Conservation (phyloP, 2,329 filamentous ascomycete genomes). For the Aspergillus sp. region DNA sequence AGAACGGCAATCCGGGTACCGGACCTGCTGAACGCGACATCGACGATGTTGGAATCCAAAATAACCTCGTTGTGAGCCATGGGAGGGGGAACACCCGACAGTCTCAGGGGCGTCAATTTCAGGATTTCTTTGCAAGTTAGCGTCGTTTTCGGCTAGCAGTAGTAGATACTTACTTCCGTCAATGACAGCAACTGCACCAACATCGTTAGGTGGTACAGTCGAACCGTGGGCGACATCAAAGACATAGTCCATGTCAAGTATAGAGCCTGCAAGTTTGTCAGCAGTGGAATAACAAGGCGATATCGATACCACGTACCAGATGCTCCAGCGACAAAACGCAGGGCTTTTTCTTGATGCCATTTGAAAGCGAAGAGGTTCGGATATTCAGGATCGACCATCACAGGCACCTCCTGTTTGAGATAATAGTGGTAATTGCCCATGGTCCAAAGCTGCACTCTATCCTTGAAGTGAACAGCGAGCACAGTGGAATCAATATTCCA, state of each 20-base stretch:
- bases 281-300: slow-evolving; percentile 7
- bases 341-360: slow-evolving; percentile 85
- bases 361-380: slow-evolving; percentile 30
- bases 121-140: slow-evolving; percentile 50
- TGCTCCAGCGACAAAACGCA: slow-evolving; percentile 62
- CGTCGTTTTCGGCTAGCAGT: not conserved
- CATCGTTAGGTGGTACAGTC: slow-evolving; percentile 67
- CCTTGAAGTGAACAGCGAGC: slow-evolving; percentile 72
- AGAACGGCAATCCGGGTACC: slow-evolving; percentile 69
- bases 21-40: slow-evolving; percentile 69
- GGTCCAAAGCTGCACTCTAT: slow-evolving; percentile 88
- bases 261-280: slow-evolving; percentile 33
- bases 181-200: slow-evolving; percentile 76
- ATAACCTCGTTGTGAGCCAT: slow-evolving; percentile 79
- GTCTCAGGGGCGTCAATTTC: slow-evolving; percentile 80
- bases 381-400: slow-evolving; percentile 28
- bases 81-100: slow-evolving; percentile 84
- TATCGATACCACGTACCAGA: slow-evolving; percentile 37
- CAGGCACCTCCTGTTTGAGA: slow-evolving; percentile 80
- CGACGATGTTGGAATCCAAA: slow-evolving; percentile 62
- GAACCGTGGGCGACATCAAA: slow-evolving; percentile 69
- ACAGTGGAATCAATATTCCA: slow-evolving; percentile 96
- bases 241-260: slow-evolving; percentile 64
- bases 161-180: slow-evolving; percentile 62
- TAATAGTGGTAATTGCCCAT: slow-evolving; percentile 99